Evolutionary conservation across 805 yeast species (phyloP).

Genomic region (Jamesozyma lodderae): DNA sequence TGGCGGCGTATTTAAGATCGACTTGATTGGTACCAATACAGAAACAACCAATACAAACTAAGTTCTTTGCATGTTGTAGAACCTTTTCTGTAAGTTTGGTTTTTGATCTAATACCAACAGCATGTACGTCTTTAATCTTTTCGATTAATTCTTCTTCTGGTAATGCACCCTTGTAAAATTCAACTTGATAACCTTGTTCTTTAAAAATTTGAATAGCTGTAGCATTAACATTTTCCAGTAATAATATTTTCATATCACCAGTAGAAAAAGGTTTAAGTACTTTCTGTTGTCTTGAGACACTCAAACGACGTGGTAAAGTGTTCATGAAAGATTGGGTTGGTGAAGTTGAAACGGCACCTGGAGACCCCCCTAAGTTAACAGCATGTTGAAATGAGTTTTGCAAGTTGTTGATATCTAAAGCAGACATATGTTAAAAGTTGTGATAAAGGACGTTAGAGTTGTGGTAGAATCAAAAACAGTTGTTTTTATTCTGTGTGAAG

Average conservation of each 20-base stretch:
- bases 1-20: constrained; percentile 84
- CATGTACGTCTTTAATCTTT: constrained; percentile 88
- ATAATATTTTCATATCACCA: constrained; percentile 85
- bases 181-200: constrained; percentile 94
- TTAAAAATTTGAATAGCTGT: constrained; percentile 83
- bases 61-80: constrained; percentile 76
- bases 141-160: constrained; percentile 91
- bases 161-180: constrained; percentile 79
- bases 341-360: constrained; percentile 72
- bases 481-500: too few species aligned
- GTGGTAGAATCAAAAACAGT: too few species aligned
- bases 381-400: constrained; percentile 50
- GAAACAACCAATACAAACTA: constrained; percentile 92
- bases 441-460: too few species aligned
- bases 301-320: constrained; percentile 37
- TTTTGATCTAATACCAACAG: constrained; percentile 96
- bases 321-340: constrained; percentile 67
- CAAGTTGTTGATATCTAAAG: constrained; percentile 52
- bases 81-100: constrained; percentile 78
- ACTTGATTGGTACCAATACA: constrained; percentile 99
- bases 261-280: constrained; percentile 89
- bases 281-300: constrained; percentile 45
- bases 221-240: constrained; percentile 86
- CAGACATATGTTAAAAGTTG: too few species aligned
- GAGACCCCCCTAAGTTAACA: constrained; percentile 42